Base-by-base conservation (phyloP, 768 basidiomycete species). In the Amanita pallidorosea region DNA sequence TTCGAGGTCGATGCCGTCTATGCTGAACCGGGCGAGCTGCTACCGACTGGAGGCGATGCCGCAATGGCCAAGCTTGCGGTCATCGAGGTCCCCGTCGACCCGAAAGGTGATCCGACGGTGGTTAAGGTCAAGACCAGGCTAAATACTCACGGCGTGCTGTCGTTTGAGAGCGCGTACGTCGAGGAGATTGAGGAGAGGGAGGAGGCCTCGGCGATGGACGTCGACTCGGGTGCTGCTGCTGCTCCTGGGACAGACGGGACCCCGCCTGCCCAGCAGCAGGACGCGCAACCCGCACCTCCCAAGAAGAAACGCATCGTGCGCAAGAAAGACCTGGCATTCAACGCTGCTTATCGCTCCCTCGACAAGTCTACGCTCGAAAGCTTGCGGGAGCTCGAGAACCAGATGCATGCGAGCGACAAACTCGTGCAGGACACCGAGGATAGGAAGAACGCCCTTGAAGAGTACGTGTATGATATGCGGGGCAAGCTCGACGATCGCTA, bases 381-480 rank as follows among this genome's bases (percentile, higher is more conserved):
- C 52, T 72, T 74, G 64, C 81, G 74, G 66, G 90, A 97, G 71
- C 75, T 77, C 57, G 96, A 98, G 72, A 83, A 81, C 15, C 71
- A 86, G 70, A 89, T 99, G 91, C 78, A 85, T 65, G 77, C 87
- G 25, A 71, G 80, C 51, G 96, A 99, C 71, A 97, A 95, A 74
- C 86, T 98, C 55, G 95, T 99, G 47, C 80, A 83, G 73, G 96
- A 99, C 65, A 99, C 96, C 52, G 95, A 95, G 91, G 89, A 98
- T 68, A 83, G 89, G 67, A 99, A 97, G 73, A 99, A 99, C 64
- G 93, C 94, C 4, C 82, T 99, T 12, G 95, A 99, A 71, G 96
- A 98, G 70, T 97, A 95, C 72, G 87, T 98, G 52, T 97, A 97
- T 70, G 95, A 98, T 66, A 92, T 77, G 61, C 88, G 93, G 35